A percentile compares a stretch with the other conserved stretches of the same genome.
phyloP scores from a whole-genome alignment of 2,329 filamentous ascomycete species.

The Ophiostoma ulmi region DNA sequence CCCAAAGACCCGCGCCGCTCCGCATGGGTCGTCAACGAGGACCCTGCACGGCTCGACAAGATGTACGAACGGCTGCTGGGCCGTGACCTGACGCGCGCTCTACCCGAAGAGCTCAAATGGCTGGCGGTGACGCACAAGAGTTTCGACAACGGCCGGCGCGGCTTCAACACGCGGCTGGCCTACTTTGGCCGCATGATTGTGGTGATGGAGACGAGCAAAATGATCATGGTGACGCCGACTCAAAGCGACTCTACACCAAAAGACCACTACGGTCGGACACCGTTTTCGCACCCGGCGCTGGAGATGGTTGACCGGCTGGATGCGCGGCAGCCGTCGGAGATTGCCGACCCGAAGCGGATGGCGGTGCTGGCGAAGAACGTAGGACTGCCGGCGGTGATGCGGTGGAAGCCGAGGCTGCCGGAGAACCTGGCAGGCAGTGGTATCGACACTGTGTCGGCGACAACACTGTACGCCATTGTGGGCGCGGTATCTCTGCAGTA shows the following conservation, averaged over 20 bases:
- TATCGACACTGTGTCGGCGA: conserved; percentile 65
- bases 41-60: conserved; percentile 66
- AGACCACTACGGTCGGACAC: conserved; percentile 48
- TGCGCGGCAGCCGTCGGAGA: conserved; percentile 51
- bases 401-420: conserved; percentile 75
- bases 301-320: conserved; percentile 69
- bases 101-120: conserved; percentile 94
- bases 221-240: conserved; percentile 28
- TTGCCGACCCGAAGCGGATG: conserved; percentile 62
- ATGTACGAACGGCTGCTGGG: conserved; percentile 77
- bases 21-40: conserved; percentile 66
- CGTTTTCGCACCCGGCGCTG: conserved; percentile 66
- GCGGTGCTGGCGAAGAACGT: conserved; percentile 63
- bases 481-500: conserved; percentile 86
- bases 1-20: conserved; percentile 50
- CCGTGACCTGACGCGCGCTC: conserved; percentile 61
- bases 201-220: conserved; percentile 30
- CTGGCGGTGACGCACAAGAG: conserved; percentile 96
- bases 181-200: conserved; percentile 53
- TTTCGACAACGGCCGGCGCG: conserved; percentile 89
- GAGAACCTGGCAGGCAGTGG: conserved; percentile 69
- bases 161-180: conserved; percentile 91
- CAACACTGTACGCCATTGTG: conserved; percentile 77
- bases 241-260: not conserved
- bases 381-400: conserved; percentile 67